Conservation (phyloP, 192 early-diverging fungal species). For the Backusella parvicylindrica region DNA sequence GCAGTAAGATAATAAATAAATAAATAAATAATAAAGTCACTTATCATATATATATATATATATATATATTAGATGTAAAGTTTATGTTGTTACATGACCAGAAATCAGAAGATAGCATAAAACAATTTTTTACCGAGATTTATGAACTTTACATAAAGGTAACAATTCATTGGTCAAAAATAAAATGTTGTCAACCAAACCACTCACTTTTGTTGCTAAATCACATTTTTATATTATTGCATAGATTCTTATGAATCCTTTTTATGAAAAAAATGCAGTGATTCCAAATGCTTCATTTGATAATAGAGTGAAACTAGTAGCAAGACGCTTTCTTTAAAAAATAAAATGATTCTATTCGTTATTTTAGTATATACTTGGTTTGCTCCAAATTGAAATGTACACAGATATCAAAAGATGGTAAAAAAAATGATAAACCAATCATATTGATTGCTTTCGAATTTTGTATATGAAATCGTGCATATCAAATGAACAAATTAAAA, state of each 20-base stretch:
- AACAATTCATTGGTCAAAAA: not conserved
- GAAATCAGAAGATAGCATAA: slow-evolving; percentile 73
- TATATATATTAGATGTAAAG: slow-evolving; percentile 63
- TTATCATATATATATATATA: not conserved
- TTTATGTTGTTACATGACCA: slow-evolving; percentile 83
- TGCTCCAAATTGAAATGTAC: not conserved
- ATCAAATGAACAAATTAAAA: not conserved
- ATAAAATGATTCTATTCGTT: not conserved
- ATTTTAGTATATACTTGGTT: not conserved
- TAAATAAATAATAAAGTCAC: not conserved
- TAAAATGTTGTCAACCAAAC: not conserved
- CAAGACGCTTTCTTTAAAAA: slow-evolving; percentile 70
- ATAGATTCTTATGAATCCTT: slow-evolving; percentile 84
- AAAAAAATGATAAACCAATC: not conserved
- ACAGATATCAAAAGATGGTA: not conserved
- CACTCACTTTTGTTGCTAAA: not conserved
- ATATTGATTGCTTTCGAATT: not conserved
- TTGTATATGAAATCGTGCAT: not conserved
- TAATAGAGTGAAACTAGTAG: slow-evolving; percentile 67
- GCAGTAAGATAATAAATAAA: slow-evolving; percentile 49
- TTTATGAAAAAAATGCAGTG: slow-evolving; percentile 79
- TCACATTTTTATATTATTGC: too few species aligned
- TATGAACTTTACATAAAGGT: slow-evolving; percentile 91
- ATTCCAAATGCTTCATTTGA: slow-evolving; percentile 82
- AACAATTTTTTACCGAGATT: slow-evolving; percentile 76